phyloP scores from a whole-genome alignment of 768 basidiomycete genomes.

The Russula foetens region DNA sequence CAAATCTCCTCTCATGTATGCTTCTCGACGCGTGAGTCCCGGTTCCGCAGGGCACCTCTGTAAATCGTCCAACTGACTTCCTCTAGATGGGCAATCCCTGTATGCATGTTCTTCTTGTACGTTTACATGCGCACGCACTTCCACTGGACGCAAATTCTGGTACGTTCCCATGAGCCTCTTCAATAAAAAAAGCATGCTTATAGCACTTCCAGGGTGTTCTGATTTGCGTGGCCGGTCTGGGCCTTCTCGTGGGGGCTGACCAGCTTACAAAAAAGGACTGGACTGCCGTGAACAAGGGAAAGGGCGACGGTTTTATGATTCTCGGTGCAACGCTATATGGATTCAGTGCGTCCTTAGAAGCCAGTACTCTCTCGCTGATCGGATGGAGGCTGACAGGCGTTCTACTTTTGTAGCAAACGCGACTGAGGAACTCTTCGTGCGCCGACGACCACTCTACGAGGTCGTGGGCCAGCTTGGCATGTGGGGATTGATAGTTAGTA shows the following conservation, averaged over 20 bases:
- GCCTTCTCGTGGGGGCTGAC: slow-evolving; percentile 73
- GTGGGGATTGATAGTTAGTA: slow-evolving; percentile 76
- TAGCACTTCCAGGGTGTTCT: slow-evolving; percentile 46
- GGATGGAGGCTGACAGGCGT: background rate
- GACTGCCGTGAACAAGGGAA: slow-evolving; percentile 52
- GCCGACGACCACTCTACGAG: slow-evolving; percentile 73
- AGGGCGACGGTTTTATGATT: slow-evolving; percentile 84
- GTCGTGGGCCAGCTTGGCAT: slow-evolving; percentile 83
- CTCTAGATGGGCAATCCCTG: slow-evolving; percentile 77
- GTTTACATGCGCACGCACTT: slow-evolving; percentile 73
- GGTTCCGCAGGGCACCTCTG: background rate
- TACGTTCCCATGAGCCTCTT: slow-evolving; percentile 28
- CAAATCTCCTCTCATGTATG: slow-evolving; percentile 83
- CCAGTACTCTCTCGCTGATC: background rate
- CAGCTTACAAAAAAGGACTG: slow-evolving; percentile 71
- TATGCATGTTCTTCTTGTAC: slow-evolving; percentile 78
- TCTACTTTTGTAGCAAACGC: slow-evolving; percentile 55
- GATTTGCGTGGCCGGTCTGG: slow-evolving; percentile 69
- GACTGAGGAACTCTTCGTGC: slow-evolving; percentile 82
- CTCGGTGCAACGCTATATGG: slow-evolving; percentile 81
- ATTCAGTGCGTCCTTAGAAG: slow-evolving; percentile 48
- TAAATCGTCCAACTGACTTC: background rate
- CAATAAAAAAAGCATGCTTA: background rate
- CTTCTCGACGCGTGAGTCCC: slow-evolving; percentile 71
- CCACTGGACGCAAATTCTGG: slow-evolving; percentile 77